These are phyloP conservation scores for Penicillium simplicissimum DNA, from an alignment of 495 filamentous ascomycete genomes.

Conservation along the genomic window DNA sequence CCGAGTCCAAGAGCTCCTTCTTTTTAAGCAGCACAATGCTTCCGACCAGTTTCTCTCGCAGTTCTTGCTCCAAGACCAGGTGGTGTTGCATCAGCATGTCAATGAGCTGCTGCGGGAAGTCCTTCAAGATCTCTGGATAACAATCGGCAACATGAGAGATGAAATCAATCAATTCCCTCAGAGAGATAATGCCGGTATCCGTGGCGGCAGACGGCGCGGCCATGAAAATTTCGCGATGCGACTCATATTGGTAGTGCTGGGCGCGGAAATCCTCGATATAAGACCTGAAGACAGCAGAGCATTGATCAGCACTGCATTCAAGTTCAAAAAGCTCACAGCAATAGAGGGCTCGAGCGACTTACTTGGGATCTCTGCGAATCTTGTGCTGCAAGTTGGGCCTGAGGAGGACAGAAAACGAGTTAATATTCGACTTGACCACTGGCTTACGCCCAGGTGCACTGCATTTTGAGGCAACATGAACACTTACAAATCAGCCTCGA, in stretches of 20 bases:
- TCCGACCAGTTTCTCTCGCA: slow-evolving; percentile 92
- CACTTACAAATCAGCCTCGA: slow-evolving; percentile 80
- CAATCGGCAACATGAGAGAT: slow-evolving; percentile 91
- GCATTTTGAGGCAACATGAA: slow-evolving; percentile 14
- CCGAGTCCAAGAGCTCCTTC: slow-evolving; percentile 88
- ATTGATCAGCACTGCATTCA: slow-evolving; percentile 8
- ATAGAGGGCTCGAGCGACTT: slow-evolving; percentile 29
- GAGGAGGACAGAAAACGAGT: slow-evolving; percentile 19
- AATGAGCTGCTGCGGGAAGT: slow-evolving; percentile 80
- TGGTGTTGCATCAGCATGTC: slow-evolving; percentile 80
- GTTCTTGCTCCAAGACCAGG: slow-evolving; percentile 70
- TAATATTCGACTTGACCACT: slow-evolving; percentile 20
- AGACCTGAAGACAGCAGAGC: slow-evolving; percentile 49
- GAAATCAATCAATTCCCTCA: slow-evolving; percentile 85
- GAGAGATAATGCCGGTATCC: slow-evolving; percentile 71
- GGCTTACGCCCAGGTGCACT: slow-evolving; percentile 21
- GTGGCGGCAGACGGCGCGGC: slow-evolving; percentile 74
- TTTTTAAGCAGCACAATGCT: slow-evolving; percentile 84
- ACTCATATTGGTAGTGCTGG: slow-evolving; percentile 91
- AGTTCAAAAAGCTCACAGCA: not conserved
- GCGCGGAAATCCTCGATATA: slow-evolving; percentile 83
- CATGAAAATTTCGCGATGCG: slow-evolving; percentile 86
- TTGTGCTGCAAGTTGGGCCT: slow-evolving; percentile 87
- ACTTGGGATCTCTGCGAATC: slow-evolving; percentile 79
- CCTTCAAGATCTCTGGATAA: slow-evolving; percentile 75